Evolutionary conservation across 148 eudicot genomes (phyloP), one percentile per base, ranked within the genome.

Genomic region (Cornus suecica): DNA sequence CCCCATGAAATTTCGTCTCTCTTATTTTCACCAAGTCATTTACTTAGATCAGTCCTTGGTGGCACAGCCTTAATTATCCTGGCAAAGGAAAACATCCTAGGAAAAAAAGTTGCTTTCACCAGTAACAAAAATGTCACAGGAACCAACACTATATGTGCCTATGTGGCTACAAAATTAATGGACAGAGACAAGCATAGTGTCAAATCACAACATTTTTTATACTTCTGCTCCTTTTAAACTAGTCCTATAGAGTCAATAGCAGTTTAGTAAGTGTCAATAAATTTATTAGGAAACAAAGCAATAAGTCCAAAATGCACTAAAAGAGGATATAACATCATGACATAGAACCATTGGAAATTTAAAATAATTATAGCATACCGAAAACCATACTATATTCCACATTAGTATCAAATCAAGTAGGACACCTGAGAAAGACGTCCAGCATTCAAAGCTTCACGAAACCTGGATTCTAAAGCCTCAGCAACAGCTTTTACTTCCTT

Each of bases 351-450:
- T 60, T 3, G 32, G 34, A 7, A 72, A 72, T 72, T 32, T 26
- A 14, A 28, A 27, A 56, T 14, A 29, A 32, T 34, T 31, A 10
- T 61, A 10, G 24, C 1, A 32, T 34, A 18, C 2, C 4, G 10
- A 30, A 30, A 28, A 70, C 10, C 63, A 41, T 29, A 28, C 51
- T 26, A 66, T 42, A 34, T 41, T 29, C 29, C 8, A 31, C 11
- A 25, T 65, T 42, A 14, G 16, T 61, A 65, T 60, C 10, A 13
- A 51, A 52, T 54, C 41, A 66, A 71, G 74, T 61, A 56, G 34
- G 72, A 62, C 52, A 95, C 99, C 99, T 95, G 97, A 75, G 97
- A 93, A 82, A 95, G 93, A 75, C 99, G 97, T 26, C 99, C 99
- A 77, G 98, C 97, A 80, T 80, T 79, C 78, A 95, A 80, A 79